phyloP scores from a whole-genome alignment of 352 stramenopile species.

The Blastocystis sp. region DNA sequence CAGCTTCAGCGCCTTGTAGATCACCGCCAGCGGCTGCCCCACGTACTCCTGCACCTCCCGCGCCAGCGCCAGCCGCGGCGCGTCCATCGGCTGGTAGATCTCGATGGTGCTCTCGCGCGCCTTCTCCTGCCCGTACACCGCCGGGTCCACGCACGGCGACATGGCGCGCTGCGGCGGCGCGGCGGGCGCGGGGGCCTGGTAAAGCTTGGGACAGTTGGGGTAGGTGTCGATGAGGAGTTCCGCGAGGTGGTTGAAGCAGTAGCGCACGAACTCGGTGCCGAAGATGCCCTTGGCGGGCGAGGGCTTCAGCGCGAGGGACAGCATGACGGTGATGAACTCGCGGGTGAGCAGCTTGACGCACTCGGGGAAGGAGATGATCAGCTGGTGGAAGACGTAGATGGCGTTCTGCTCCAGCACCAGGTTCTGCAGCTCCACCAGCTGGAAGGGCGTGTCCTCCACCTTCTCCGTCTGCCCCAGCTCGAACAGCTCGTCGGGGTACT shows the following conservation, averaged over 20 bases:
- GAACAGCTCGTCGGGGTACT: conserved; percentile 65
- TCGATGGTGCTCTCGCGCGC: background rate
- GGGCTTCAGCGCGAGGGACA: conserved; percentile 53
- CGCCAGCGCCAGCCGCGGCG: conserved; percentile 11
- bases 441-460: conserved; percentile 23
- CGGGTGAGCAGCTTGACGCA: conserved; percentile 40
- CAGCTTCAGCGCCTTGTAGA: conserved; percentile 53
- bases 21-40: conserved; percentile 3
- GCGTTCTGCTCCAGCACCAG: conserved; percentile 68
- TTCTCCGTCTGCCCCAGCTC: conserved; percentile 33
- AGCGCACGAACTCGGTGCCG: conserved; percentile 65
- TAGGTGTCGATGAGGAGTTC: conserved; percentile 67
- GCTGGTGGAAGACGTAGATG: conserved; percentile 67
- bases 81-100: conserved; percentile 22
- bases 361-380: conserved; percentile 63
- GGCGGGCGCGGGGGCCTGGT: background rate
- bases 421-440: conserved; percentile 67
- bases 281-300: conserved; percentile 66
- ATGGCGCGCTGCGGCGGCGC: background rate
- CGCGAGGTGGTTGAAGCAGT: conserved; percentile 68
- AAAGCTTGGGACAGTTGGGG: conserved; percentile 53
- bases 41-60: conserved; percentile 54
- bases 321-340: conserved; percentile 64
- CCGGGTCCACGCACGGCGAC: background rate
- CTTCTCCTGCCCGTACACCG: background rate